Conservation (phyloP, 78 protist genomes). For the Planoprotostelium fungivorum region DNA sequence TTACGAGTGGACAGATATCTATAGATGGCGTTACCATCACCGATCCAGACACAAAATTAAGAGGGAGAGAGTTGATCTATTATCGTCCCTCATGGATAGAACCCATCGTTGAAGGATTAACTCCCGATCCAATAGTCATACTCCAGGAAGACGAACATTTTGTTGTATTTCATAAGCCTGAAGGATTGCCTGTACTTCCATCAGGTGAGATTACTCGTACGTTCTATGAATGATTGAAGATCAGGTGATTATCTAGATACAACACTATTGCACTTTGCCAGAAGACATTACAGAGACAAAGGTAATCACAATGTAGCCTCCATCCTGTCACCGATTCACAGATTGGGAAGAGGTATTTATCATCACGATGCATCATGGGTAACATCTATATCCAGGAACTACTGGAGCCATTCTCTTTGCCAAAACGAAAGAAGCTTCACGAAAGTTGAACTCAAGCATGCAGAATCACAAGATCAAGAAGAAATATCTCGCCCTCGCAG, state of each 20-base stretch:
- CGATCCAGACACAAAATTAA: background rate
- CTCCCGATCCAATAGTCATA: background rate
- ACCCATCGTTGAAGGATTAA: background rate
- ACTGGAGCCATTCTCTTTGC: background rate
- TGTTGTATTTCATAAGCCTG: background rate
- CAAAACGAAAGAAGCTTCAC: background rate
- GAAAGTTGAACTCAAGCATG: background rate
- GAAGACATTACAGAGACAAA: background rate
- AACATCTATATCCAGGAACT: background rate
- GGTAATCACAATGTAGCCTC: background rate
- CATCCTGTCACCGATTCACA: background rate
- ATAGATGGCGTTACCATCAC: background rate
- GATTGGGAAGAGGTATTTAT: background rate
- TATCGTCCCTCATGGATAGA: background rate
- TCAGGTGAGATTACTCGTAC: background rate
- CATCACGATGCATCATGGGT: background rate
- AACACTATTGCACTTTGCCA: background rate
- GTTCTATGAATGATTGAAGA: background rate
- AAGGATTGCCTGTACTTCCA: background rate
- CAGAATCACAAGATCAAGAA: background rate
- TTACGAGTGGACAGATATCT: background rate
- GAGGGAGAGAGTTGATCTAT: too few relatives aligned
- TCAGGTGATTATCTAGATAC: background rate
- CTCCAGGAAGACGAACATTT: background rate
- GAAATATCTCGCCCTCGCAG: background rate